Conservation (phyloP, 2,329 filamentous ascomycete genomes). For the Aspergillus costaricaensis region DNA sequence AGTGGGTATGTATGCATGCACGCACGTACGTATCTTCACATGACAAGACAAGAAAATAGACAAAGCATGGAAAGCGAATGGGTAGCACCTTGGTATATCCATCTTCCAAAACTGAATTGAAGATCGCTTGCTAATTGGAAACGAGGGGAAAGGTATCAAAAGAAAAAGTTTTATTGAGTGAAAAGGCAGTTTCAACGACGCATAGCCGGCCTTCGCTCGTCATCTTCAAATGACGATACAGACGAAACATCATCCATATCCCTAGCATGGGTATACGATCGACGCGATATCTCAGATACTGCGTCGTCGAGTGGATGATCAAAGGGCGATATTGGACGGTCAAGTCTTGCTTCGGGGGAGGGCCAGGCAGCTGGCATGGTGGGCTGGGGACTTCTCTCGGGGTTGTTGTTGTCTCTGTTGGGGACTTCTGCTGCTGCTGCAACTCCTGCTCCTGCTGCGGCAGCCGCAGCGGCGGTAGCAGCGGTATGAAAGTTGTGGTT, state of each 20-base stretch:
- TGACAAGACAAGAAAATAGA: not conserved
- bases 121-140: too few species aligned
- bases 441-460: not conserved
- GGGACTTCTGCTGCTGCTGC: not conserved
- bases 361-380: slow-evolving; percentile 7
- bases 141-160: not conserved
- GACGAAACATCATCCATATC: slow-evolving; percentile 35
- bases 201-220: slow-evolving; percentile 11
- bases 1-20: not conserved
- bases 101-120: too few species aligned
- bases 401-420: not conserved
- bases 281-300: slow-evolving; percentile 31
- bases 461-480: not conserved
- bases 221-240: slow-evolving; percentile 34
- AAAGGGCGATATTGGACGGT: slow-evolving; percentile 26
- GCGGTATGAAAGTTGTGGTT: not conserved
- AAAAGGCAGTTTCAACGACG: not conserved
- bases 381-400: not conserved
- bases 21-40: not conserved
- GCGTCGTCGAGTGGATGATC: slow-evolving; percentile 27
- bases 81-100: not conserved
- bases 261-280: slow-evolving; percentile 9
- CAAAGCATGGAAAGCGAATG: not conserved
- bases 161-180: too few species aligned
- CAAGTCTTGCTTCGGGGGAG: slow-evolving; percentile 7